phyloP scores from a whole-genome alignment of 1,284 basidiomycete species.

The Violaceomyces palustris region DNA sequence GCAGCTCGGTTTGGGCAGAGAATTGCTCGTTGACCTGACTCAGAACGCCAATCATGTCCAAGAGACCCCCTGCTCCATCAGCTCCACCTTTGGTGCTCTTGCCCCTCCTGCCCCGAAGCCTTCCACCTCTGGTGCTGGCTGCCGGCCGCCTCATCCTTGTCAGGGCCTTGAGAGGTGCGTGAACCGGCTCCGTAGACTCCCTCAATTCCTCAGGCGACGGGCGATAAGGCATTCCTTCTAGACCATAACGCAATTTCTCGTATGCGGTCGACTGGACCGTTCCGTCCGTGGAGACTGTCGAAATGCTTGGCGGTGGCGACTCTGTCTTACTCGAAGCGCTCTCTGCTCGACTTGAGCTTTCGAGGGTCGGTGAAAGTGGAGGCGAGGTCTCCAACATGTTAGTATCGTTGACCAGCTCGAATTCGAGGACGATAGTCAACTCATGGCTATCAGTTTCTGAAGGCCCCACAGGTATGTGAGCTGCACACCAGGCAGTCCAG shows the following conservation, averaged over 20 bases:
- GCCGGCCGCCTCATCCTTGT: slow-evolving; percentile 56
- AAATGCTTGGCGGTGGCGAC: slow-evolving; percentile 20
- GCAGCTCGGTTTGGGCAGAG: slow-evolving; percentile 65
- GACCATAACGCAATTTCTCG: slow-evolving; percentile 9
- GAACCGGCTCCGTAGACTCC: slow-evolving; percentile 68
- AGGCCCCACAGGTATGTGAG: slow-evolving; percentile 56
- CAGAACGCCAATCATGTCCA: slow-evolving; percentile 59
- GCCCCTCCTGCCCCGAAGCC: background rate
- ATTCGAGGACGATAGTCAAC: slow-evolving; percentile 61
- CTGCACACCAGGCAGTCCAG: slow-evolving; percentile 81
- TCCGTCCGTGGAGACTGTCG: slow-evolving; percentile 22
- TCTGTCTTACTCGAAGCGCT: slow-evolving; percentile 1
- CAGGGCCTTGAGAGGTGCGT: slow-evolving; percentile 70
- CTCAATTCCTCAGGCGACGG: slow-evolving; percentile 59
- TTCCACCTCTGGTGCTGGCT: too few relatives aligned
- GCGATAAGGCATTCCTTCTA: slow-evolving; percentile 27
- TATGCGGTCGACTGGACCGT: slow-evolving; percentile 9
- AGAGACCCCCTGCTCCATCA: slow-evolving; percentile 23
- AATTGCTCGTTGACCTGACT: slow-evolving; percentile 82
- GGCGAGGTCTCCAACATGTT: slow-evolving; percentile 55
- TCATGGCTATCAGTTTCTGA: slow-evolving; percentile 17
- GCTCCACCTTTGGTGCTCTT: slow-evolving; percentile 12
- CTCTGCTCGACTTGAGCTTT: slow-evolving; percentile 14
- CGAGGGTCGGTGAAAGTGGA: slow-evolving; percentile 14
- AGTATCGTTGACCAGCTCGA: slow-evolving; percentile 71